Evolutionary conservation across 257 asterid genomes (phyloP).

Genomic region (Marsdenia floribunda): DNA sequence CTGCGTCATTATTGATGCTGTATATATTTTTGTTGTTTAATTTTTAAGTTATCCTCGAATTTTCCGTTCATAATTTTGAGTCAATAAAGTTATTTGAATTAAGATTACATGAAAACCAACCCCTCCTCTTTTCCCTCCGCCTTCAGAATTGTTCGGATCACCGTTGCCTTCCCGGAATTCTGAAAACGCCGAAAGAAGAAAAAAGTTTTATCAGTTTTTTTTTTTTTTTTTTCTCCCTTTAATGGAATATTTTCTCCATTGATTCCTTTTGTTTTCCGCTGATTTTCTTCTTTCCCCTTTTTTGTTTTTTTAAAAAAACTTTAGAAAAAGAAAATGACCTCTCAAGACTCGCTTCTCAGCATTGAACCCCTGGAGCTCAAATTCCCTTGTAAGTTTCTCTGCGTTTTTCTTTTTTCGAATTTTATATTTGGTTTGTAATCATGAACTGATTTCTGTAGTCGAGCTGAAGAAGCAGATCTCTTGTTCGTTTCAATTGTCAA

Average conservation of each 20-base stretch:
- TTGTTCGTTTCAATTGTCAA: constrained; percentile 60
- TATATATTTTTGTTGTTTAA: too few relatives aligned
- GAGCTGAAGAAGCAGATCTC: constrained; percentile 83
- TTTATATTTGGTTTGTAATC: too few relatives aligned
- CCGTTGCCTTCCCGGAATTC: constrained; percentile 9
- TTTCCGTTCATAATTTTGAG: not conserved
- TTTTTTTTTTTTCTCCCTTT: too few relatives aligned
- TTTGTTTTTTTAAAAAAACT: too few relatives aligned
- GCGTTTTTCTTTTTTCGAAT: not conserved
- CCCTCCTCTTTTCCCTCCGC: constrained; percentile 1
- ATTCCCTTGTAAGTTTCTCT: constrained; percentile 47
- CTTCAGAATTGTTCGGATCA: constrained; percentile 29
- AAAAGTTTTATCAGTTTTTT: not conserved
- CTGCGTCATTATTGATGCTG: too few relatives aligned
- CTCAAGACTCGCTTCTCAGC: constrained; percentile 50
- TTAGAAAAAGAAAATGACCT: constrained; percentile 32
- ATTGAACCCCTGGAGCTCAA: constrained; percentile 61
- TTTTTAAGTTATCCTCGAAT: not conserved
- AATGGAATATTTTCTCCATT: not conserved
- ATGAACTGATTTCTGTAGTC: constrained; percentile 33
- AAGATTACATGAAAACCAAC: constrained; percentile 1
- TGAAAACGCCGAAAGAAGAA: not conserved
- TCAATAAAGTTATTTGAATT: not conserved
- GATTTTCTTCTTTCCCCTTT: too few relatives aligned
- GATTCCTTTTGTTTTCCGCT: not conserved